Percentiles rank a stretch among this genome's conserved stretches.
These are phyloP conservation scores for Asterella californica DNA, from an alignment of 225 moss, liverwort and hornwort genomes.

Conservation along the genomic window DNA sequence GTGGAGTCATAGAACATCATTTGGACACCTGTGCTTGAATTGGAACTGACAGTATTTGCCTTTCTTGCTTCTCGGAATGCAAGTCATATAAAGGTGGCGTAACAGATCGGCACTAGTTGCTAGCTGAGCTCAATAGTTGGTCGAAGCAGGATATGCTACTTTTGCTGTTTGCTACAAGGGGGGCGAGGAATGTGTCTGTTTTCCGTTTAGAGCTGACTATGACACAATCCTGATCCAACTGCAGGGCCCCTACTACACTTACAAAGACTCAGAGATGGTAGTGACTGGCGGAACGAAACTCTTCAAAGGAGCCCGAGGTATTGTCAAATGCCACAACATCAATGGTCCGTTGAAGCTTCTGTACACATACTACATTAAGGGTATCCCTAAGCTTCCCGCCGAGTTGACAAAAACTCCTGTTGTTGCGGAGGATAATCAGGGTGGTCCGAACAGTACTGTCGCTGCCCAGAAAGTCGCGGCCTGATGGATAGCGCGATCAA, in stretches of 20 bases:
- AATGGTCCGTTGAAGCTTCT: constrained; percentile 23
- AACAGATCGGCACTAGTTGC: too few species aligned
- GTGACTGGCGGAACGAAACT: constrained; percentile 42
- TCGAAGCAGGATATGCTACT: too few species aligned
- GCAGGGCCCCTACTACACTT: constrained; percentile 32
- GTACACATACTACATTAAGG: constrained; percentile 36
- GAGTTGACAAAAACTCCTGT: constrained; percentile 19
- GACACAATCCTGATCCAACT: background rate
- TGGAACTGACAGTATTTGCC: background rate
- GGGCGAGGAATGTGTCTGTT: background rate
- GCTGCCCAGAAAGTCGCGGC: too few species aligned
- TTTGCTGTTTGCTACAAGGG: too few species aligned
- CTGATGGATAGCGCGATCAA: too few species aligned
- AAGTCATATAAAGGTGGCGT: too few species aligned
- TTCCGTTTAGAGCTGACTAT: background rate
- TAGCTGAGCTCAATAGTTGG: too few species aligned
- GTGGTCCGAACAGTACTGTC: too few species aligned
- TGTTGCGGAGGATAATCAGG: background rate
- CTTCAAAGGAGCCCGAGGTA: constrained; percentile 40
- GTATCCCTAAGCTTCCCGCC: constrained; percentile 34
- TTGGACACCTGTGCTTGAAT: background rate
- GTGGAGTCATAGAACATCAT: background rate
- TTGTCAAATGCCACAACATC: constrained; percentile 31
- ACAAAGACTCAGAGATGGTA: constrained; percentile 36
- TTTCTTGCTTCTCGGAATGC: too few species aligned